phyloP scores from a whole-genome alignment of 495 filamentous ascomycete species.

The Podospora pseudopauciseta region DNA sequence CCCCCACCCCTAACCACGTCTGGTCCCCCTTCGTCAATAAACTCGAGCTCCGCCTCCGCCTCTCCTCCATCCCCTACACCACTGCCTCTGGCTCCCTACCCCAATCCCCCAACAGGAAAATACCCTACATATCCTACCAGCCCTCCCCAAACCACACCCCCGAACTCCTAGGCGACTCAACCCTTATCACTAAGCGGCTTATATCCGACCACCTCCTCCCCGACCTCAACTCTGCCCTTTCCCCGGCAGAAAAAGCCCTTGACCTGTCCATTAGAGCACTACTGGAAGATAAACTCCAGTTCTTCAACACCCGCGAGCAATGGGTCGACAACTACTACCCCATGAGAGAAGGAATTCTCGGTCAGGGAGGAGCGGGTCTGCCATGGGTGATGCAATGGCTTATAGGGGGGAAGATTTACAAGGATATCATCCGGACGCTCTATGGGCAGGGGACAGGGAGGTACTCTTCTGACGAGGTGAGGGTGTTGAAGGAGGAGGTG shows the following conservation, averaged over 20 bases:
- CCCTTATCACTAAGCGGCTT: conserved; percentile 50
- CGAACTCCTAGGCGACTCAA: conserved; percentile 44
- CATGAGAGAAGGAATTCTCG: conserved; percentile 53
- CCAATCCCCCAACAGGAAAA: conserved; percentile 54
- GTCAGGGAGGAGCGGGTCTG: conserved; percentile 23
- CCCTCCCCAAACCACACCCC: not conserved
- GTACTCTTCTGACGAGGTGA: conserved; percentile 49
- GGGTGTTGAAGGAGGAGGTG: conserved; percentile 42
- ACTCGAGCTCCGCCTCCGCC: conserved; percentile 60
- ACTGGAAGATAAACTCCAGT: conserved; percentile 60
- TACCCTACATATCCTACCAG: conserved; percentile 51
- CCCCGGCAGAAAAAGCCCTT: conserved; percentile 35
- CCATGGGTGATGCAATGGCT: conserved; percentile 52
- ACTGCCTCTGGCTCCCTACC: conserved; percentile 40
- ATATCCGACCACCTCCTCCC: conserved; percentile 38
- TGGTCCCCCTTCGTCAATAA: conserved; percentile 67
- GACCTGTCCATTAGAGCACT: conserved; percentile 53
- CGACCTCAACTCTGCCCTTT: conserved; percentile 47
- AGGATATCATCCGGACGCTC: conserved; percentile 39
- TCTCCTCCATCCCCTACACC: conserved; percentile 47
- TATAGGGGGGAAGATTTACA: conserved; percentile 52
- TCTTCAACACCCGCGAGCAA: conserved; percentile 46
- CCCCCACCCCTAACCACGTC: conserved; percentile 38
- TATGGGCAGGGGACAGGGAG: conserved; percentile 55
- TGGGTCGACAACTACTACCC: conserved; percentile 61